Conservation (phyloP, 2,329 filamentous ascomycete genomes). For the Colletotrichum liriopes region DNA sequence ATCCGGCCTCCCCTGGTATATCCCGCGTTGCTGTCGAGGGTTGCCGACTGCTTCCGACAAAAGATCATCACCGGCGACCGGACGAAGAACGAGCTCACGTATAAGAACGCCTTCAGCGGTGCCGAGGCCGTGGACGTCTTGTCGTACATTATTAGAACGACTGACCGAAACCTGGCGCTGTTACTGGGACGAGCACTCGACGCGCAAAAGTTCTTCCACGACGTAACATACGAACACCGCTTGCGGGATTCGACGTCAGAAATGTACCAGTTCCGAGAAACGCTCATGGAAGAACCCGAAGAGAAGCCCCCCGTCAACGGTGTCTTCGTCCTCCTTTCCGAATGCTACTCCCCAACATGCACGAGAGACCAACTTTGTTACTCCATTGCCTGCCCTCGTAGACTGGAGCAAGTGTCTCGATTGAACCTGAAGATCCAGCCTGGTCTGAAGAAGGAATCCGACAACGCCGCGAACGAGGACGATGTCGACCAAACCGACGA, state of each 20-base stretch:
- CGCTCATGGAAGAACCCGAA: constrained; percentile 86
- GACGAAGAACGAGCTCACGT: constrained; percentile 96
- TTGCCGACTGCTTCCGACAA: constrained; percentile 92
- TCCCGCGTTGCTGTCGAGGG: constrained; percentile 91
- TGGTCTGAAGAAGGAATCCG: constrained; percentile 79
- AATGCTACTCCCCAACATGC: constrained; percentile 98
- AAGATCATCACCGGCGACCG: constrained; percentile 89
- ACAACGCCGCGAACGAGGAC: constrained; percentile 78
- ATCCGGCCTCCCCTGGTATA: constrained; percentile 89
- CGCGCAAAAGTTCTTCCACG: constrained; percentile 99
- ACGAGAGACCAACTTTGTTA: constrained; percentile 96
- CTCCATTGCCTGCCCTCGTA: constrained; percentile 94
- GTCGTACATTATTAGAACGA: constrained; percentile 96
- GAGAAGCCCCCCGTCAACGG: constrained; percentile 85
- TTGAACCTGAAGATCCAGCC: constrained; percentile 94
- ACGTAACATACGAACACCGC: constrained; percentile 97
- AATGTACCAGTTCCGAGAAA: constrained; percentile 97
- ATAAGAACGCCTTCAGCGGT: constrained; percentile 97
- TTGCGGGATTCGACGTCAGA: constrained; percentile 94
- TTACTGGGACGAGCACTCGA: constrained; percentile 92
- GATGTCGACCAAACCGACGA: constrained; percentile 89
- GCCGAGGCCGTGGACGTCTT: constrained; percentile 96
- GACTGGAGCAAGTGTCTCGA: constrained; percentile 94
- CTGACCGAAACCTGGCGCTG: constrained; percentile 92
- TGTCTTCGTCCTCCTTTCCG: constrained; percentile 94